Evolutionary conservation across 306 rosid genomes (phyloP).

Genomic region (Dryas alaskensis): DNA sequence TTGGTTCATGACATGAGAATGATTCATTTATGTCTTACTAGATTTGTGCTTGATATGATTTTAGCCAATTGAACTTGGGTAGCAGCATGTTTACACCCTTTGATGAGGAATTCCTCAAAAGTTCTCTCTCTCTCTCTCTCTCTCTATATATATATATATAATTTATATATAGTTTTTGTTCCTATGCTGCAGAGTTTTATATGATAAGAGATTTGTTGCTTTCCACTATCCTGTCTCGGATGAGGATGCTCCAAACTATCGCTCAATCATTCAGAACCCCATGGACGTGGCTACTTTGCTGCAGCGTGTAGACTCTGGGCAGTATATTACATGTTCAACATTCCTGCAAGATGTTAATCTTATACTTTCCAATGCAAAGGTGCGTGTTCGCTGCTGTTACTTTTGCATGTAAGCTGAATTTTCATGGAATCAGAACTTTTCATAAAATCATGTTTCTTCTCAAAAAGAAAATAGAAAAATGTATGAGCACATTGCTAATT

Average conservation of each 20-base stretch:
- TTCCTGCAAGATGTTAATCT: conserved; percentile 86
- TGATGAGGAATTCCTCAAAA: background rate
- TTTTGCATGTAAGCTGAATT: background rate
- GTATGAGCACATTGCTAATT: too few relatives aligned
- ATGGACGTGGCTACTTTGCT: conserved; percentile 86
- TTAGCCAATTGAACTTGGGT: background rate
- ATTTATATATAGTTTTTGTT: conserved; percentile 7
- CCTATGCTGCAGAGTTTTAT: conserved; percentile 63
- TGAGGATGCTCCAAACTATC: conserved; percentile 98
- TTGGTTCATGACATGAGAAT: background rate
- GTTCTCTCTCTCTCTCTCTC: background rate
- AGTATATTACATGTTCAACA: conserved; percentile 66
- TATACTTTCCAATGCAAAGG: conserved; percentile 94
- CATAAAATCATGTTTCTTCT: too few relatives aligned
- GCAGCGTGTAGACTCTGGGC: conserved; percentile 88
- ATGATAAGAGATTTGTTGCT: conserved; percentile 87
- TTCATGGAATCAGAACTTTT: too few relatives aligned
- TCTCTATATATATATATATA: too few relatives aligned
- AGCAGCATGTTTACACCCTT: background rate
- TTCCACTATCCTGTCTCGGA: conserved; percentile 93
- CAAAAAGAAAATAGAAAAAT: too few relatives aligned
- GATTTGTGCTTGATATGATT: background rate
- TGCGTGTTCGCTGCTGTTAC: conserved; percentile 25
- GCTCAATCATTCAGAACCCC: conserved; percentile 82
- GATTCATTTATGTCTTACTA: background rate